Evolutionary conservation across 2,329 filamentous ascomycete species (phyloP).

Genomic region (Teratosphaeria destructans): DNA sequence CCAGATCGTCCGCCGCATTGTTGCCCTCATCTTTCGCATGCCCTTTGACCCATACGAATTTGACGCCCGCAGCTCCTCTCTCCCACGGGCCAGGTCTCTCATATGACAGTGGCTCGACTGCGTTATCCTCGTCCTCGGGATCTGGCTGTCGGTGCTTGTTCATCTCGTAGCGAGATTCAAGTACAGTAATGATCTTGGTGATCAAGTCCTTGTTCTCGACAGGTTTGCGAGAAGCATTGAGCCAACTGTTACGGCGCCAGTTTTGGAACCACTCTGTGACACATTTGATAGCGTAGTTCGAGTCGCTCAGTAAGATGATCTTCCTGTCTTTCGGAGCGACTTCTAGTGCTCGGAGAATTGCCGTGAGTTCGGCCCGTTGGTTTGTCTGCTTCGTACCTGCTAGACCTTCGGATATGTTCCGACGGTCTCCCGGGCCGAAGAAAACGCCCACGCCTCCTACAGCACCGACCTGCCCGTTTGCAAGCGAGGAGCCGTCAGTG

Average conservation of each 20-base stretch:
- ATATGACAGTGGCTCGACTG: slow-evolving; percentile 1
- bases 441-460: slow-evolving; percentile 54
- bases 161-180: slow-evolving; percentile 46
- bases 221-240: slow-evolving; percentile 54
- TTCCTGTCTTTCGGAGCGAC: slow-evolving; percentile 56
- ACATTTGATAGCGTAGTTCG: slow-evolving; percentile 82
- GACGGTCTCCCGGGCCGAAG: slow-evolving; percentile 45
- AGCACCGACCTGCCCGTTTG: slow-evolving; percentile 46
- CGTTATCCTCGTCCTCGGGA: slow-evolving; percentile 5
- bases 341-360: slow-evolving; percentile 73
- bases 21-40: slow-evolving; percentile 68
- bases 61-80: slow-evolving; percentile 25
- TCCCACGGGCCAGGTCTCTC: slow-evolving; percentile 17
- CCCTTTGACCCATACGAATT: slow-evolving; percentile 84
- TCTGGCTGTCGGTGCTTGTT: slow-evolving; percentile 27
- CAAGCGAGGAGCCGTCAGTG: slow-evolving; percentile 52
- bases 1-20: slow-evolving; percentile 66
- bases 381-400: slow-evolving; percentile 73
- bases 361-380: slow-evolving; percentile 88
- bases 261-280: slow-evolving; percentile 70
- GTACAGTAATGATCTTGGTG: slow-evolving; percentile 57
- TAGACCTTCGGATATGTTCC: slow-evolving; percentile 66
- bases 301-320: slow-evolving; percentile 77
- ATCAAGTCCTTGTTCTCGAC: slow-evolving; percentile 87
- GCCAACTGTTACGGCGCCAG: slow-evolving; percentile 70